These are phyloP conservation scores for Ophiobolus disseminans DNA, from an alignment of 2,329 filamentous ascomycete genomes.

Conservation along the genomic window DNA sequence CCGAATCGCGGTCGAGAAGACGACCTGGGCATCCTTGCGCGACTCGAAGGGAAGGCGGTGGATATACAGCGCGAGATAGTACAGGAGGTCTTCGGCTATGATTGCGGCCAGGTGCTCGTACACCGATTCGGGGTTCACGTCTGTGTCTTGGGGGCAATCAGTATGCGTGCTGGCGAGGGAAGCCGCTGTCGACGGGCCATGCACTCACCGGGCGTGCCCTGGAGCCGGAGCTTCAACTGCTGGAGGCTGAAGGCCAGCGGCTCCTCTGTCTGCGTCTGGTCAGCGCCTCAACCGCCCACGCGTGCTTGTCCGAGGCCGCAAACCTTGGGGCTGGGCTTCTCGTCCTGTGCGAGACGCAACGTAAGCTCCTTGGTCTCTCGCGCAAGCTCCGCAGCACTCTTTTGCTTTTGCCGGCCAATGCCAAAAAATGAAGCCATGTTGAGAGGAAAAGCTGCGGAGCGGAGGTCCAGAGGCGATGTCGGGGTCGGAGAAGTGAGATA, in stretches of 20 bases:
- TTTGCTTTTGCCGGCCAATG: slow-evolving; percentile 60
- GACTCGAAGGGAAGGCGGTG: slow-evolving; percentile 92
- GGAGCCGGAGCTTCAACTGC: slow-evolving; percentile 91
- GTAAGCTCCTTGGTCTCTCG: slow-evolving; percentile 70
- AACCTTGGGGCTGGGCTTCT: slow-evolving; percentile 66
- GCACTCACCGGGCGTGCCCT: slow-evolving; percentile 82
- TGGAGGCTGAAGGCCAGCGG: slow-evolving; percentile 84
- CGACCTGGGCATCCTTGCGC: slow-evolving; percentile 92
- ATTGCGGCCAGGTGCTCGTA: slow-evolving; percentile 83
- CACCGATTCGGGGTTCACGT: slow-evolving; percentile 86
- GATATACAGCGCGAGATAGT: slow-evolving; percentile 81
- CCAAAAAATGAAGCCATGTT: slow-evolving; percentile 74
- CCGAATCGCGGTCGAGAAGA: slow-evolving; percentile 93
- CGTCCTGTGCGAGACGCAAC: slow-evolving; percentile 62
- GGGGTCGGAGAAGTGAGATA: slow-evolving; percentile 25
- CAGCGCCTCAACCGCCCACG: slow-evolving; percentile 16
- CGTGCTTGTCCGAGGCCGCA: slow-evolving; percentile 6
- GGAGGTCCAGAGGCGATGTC: slow-evolving; percentile 24
- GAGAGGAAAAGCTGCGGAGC: slow-evolving; percentile 20
- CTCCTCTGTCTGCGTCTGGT: slow-evolving; percentile 71
- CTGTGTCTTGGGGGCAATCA: slow-evolving; percentile 70
- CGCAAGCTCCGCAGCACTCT: slow-evolving; percentile 68
- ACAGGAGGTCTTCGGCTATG: slow-evolving; percentile 88
- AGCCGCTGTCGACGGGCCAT: neutral
- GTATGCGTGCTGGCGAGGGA: neutral